Evolutionary conservation across 1,284 basidiomycete genomes (phyloP).

Genomic region (Naganishia sp.): DNA sequence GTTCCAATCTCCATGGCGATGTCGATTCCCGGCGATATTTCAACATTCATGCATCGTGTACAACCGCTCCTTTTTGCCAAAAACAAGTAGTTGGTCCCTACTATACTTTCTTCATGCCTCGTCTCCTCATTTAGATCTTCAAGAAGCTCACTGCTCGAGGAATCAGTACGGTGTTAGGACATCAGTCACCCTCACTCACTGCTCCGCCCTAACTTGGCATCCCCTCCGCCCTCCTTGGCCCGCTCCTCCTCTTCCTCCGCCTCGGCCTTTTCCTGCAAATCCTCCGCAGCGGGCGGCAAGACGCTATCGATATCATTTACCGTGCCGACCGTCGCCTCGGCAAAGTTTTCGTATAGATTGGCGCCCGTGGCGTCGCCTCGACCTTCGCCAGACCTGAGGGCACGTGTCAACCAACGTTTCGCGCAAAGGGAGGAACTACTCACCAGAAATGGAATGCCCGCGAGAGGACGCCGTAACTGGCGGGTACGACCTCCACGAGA

Average conservation of each 20-base stretch:
- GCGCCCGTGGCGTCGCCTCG: conserved; percentile 48
- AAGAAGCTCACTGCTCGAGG: conserved; percentile 38
- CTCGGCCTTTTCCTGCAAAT: conserved; percentile 50
- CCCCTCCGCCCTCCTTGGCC: conserved; percentile 38
- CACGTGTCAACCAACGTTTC: neutral
- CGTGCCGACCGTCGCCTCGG: conserved; percentile 49
- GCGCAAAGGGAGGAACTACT: conserved; percentile 16
- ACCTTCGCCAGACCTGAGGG: conserved; percentile 50
- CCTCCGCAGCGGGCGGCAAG: conserved; percentile 40
- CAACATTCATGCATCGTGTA: neutral
- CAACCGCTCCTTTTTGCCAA: neutral
- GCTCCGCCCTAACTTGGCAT: conserved; percentile 30
- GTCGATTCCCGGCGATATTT: too few species aligned
- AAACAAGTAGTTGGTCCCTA: neutral
- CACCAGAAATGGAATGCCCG: conserved; percentile 90
- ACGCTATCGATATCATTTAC: conserved; percentile 43
- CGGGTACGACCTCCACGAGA: conserved; percentile 82
- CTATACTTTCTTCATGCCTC: neutral
- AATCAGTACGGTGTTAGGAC: neutral
- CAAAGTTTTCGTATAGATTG: conserved; percentile 56
- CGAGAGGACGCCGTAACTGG: conserved; percentile 83
- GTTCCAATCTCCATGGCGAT: too few species aligned
- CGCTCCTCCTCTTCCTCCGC: conserved; percentile 50
- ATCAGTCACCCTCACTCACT: conserved; percentile 10
- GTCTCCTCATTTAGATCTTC: conserved; percentile 34